phyloP scores from a whole-genome alignment of 2,329 filamentous ascomycete species.

The Aspergillus persii region DNA sequence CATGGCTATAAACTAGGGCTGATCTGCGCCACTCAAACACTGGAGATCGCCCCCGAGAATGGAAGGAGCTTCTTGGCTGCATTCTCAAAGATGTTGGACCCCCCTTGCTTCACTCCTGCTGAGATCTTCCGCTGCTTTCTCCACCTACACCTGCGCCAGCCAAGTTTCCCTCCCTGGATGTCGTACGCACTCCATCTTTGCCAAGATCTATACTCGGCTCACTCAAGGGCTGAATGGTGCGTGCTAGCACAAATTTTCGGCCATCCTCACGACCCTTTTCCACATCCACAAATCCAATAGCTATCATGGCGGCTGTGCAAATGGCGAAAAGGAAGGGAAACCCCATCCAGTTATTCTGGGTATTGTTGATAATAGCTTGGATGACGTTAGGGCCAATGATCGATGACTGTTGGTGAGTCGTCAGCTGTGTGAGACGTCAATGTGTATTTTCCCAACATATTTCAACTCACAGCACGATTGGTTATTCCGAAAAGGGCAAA shows the following conservation, averaged over 20 bases:
- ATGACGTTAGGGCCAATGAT: slow-evolving; percentile 46
- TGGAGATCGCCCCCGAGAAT: not conserved
- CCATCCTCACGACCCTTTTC: slow-evolving; percentile 42
- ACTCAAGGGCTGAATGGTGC: slow-evolving; percentile 16
- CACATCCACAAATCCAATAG: slow-evolving; percentile 41
- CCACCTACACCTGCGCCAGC: not conserved
- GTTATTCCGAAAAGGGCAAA: slow-evolving; percentile 46
- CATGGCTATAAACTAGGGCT: not conserved
- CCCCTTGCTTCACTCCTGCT: not conserved
- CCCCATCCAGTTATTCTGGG: slow-evolving; percentile 45
- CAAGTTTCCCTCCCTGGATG: not conserved
- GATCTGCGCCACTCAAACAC: not conserved
- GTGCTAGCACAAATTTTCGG: slow-evolving; percentile 30
- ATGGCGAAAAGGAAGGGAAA: slow-evolving; percentile 45
- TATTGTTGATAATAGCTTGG: slow-evolving; percentile 44
- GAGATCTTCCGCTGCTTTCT: not conserved
- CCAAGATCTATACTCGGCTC: slow-evolving; percentile 29
- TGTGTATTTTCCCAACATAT: not conserved
- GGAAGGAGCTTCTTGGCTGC: no score
- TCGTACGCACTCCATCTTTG: slow-evolving; percentile 11
- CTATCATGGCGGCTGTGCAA: slow-evolving; percentile 37
- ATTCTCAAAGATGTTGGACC: no score
- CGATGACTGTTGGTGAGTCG: slow-evolving; percentile 31
- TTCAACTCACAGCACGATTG: slow-evolving; percentile 40
- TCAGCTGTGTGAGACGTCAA: not conserved